These are phyloP conservation scores for Aspergillus awamori DNA, from an alignment of 2,329 filamentous ascomycete genomes.

Conservation along the genomic window DNA sequence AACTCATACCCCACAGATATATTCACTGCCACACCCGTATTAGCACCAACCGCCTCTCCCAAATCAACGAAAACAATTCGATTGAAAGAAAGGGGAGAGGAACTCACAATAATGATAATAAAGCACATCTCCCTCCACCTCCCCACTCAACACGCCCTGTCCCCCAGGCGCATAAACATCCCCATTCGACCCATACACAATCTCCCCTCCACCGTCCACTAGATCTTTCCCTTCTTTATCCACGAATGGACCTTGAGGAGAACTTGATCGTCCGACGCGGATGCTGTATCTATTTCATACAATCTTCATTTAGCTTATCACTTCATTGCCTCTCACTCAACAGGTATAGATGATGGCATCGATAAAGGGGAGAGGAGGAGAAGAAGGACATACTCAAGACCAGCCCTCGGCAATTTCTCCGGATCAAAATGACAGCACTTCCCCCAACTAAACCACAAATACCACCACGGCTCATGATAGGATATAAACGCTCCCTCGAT, in stretches of 20 bases:
- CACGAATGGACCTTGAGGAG: slow-evolving; percentile 57
- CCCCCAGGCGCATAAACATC: slow-evolving; percentile 68
- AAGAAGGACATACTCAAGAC: slow-evolving; percentile 49
- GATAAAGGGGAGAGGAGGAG: background rate
- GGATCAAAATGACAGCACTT: slow-evolving; percentile 35
- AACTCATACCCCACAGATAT: slow-evolving; percentile 34
- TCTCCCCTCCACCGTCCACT: slow-evolving; percentile 60
- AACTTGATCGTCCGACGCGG: slow-evolving; percentile 62
- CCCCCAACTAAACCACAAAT: slow-evolving; percentile 42
- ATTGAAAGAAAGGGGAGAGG: background rate
- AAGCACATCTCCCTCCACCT: slow-evolving; percentile 39
- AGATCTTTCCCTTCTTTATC: slow-evolving; percentile 59
- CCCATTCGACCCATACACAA: slow-evolving; percentile 62
- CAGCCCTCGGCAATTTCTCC: slow-evolving; percentile 49
- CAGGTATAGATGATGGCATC: too few species aligned
- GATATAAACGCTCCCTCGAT: slow-evolving; percentile 38
- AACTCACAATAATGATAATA: slow-evolving; percentile 41
- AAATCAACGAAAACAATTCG: background rate
- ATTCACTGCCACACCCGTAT: slow-evolving; percentile 26
- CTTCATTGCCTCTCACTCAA: background rate
- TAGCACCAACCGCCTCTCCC: background rate
- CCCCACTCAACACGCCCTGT: slow-evolving; percentile 60
- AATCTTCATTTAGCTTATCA: slow-evolving; percentile 49
- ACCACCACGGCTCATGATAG: slow-evolving; percentile 34
- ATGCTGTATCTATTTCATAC: slow-evolving; percentile 59